Percentiles rank a stretch among this genome's conserved stretches.
These are phyloP conservation scores for Typha latifolia DNA, from an alignment of 176 grass and related monocot genomes.

Conservation along the genomic window DNA sequence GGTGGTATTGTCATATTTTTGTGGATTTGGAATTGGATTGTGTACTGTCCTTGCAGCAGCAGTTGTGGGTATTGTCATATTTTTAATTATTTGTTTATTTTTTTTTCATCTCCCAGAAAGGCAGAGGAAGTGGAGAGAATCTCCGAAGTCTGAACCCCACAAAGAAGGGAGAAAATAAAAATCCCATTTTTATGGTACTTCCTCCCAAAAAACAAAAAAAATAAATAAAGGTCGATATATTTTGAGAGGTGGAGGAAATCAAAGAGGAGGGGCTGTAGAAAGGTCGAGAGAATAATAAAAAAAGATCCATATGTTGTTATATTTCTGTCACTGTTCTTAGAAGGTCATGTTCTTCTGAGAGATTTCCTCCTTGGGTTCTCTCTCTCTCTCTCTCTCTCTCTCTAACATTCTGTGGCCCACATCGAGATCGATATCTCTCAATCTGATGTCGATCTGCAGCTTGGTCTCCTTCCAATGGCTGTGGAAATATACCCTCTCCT, in stretches of 20 bases:
- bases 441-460: background rate
- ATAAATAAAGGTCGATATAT: too few relatives aligned
- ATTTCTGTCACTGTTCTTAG: constrained; percentile 5
- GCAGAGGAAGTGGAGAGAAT: constrained; percentile 1
- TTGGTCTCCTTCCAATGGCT: background rate
- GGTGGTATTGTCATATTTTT: background rate
- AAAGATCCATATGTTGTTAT: background rate
- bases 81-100: background rate
- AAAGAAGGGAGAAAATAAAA: background rate
- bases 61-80: constrained; percentile 1
- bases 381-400: background rate
- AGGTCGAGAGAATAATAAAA: background rate
- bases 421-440: background rate
- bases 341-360: constrained; percentile 1
- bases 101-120: background rate
- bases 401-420: background rate
- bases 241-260: too few relatives aligned
- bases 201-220: too few relatives aligned
- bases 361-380: background rate
- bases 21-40: background rate
- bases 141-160: background rate
- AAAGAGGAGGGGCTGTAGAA: too few relatives aligned
- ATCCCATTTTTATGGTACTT: too few relatives aligned
- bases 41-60: background rate
- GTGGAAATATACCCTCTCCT: background rate